Evolutionary conservation across 2,329 filamentous ascomycete genomes (phyloP).

Genomic region (Dryadomyces sulphureus): DNA sequence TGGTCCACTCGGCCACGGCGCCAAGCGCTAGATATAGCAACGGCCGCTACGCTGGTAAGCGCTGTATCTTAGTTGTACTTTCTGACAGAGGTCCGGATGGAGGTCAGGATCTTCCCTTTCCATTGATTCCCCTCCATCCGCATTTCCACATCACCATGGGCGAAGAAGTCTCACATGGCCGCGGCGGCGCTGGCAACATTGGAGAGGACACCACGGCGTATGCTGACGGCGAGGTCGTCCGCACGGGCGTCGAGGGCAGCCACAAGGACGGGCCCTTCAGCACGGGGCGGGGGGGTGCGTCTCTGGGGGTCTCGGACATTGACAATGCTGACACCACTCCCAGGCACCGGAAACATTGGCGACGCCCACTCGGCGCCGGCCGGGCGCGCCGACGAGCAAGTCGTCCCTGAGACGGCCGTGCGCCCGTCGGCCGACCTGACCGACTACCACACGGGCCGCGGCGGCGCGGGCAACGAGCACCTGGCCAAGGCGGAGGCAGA

Average conservation of each 20-base stretch:
- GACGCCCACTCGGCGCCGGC: conserved; percentile 25
- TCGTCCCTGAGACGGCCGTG: conserved; percentile 36
- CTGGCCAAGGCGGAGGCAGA: conserved; percentile 14
- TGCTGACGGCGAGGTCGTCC: conserved; percentile 46
- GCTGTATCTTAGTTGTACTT: no score
- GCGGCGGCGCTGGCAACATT: conserved; percentile 49
- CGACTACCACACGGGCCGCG: conserved; percentile 44
- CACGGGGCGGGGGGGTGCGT: conserved; percentile 42
- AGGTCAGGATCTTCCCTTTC: no score
- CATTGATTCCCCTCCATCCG: background rate
- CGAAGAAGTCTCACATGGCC: conserved; percentile 40
- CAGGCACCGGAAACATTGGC: conserved; percentile 44
- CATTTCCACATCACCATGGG: background rate
- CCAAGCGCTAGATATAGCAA: no score
- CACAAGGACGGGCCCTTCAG: conserved; percentile 44
- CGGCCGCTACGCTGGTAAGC: no score
- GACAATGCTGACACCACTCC: background rate
- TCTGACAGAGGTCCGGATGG: no score
- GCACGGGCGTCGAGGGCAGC: conserved; percentile 35
- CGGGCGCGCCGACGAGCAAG: conserved; percentile 33
- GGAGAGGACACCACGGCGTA: conserved; percentile 41
- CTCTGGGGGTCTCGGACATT: background rate
- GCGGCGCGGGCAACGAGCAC: conserved; percentile 44
- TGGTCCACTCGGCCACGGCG: no score
- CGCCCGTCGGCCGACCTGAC: conserved; percentile 30